Percentiles rank a stretch among this genome's conserved stretches.
phyloP scores from a whole-genome alignment of 2,329 filamentous ascomycete species.

The Colletotrichum lini region DNA sequence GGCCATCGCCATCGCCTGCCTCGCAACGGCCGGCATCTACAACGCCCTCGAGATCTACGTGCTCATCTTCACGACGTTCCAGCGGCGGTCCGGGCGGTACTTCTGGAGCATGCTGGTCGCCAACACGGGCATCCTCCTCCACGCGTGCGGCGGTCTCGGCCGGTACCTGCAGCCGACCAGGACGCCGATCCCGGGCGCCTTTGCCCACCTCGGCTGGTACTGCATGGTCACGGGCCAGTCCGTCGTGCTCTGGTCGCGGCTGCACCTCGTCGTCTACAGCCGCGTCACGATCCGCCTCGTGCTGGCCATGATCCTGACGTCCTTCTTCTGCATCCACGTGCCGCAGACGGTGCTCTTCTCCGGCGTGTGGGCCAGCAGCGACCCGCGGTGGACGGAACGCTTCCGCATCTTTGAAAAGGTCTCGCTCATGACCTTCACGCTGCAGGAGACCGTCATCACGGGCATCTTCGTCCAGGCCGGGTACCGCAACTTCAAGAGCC shows the following conservation, averaged over 20 bases:
- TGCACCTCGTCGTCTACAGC: constrained; percentile 66
- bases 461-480: constrained; percentile 56
- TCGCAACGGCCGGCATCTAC: constrained; percentile 39
- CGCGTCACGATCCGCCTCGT: constrained; percentile 46
- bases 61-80: constrained; percentile 47
- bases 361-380: constrained; percentile 58
- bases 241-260: constrained; percentile 57
- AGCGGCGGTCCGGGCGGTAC: constrained; percentile 45
- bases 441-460: constrained; percentile 69
- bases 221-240: constrained; percentile 67
- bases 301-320: constrained; percentile 66
- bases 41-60: constrained; percentile 47
- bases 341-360: constrained; percentile 67
- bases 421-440: constrained; percentile 68
- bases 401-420: constrained; percentile 67
- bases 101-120: constrained; percentile 50
- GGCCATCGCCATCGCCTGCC: constrained; percentile 22
- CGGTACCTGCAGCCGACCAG: constrained; percentile 52
- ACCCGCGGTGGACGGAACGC: constrained; percentile 43
- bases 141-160: constrained; percentile 59
- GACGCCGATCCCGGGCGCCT: constrained; percentile 61
- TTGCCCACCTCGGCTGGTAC: constrained; percentile 58
- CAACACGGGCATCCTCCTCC: constrained; percentile 63
- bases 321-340: constrained; percentile 62
- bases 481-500: constrained; percentile 28